Evolutionary conservation across 176 grass and related monocot species (phyloP), one percentile per base, ranked within the genome.

Genomic region (Oropetium thomaeum): DNA sequence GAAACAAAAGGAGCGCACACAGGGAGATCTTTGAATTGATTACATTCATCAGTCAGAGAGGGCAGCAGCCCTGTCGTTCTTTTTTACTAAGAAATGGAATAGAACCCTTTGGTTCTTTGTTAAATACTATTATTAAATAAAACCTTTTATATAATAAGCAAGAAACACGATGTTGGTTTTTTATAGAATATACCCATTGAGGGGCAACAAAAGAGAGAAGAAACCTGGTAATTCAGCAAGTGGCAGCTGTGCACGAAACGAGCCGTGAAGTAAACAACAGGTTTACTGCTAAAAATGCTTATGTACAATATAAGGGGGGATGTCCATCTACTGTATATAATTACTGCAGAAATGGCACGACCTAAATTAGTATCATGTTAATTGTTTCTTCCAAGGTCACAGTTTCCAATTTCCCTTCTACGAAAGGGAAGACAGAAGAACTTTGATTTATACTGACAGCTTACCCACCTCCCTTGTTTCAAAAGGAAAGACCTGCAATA

Each of bases 11-110:
- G 17, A 45, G 13, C 59, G 47, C 27, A 8, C 35, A 23, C 65
- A 40, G 5, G 29, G 13, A 70, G 74, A 78, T 78, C 27, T 79
- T 84, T 73, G 59, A 85, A 79, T 78, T 79, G 75, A 73, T 75
- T 48, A 66, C 0, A 58, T 45, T 73, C 47, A 65, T 73, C 1
- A 58, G 58, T 73, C 47, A 72, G 37, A 84, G 25, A 5, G 28
- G 61, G 26, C 22, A 52, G 58, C 58, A 57, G 58, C 58, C 75
- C 7, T 53, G 28, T n/a, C 30, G 64, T 75, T 69, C 69, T n/a
- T n/a, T n/a, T n/a, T n/a, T n/a, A n/a, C n/a, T n/a, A n/a, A n/a
- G n/a, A n/a, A n/a, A n/a, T n/a, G n/a, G n/a, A n/a, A n/a, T n/a
- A n/a, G n/a, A n/a, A n/a, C 58, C 75, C 7, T 53, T n/a, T n/a